Evolutionary conservation across 352 stramenopile genomes (phyloP), one percentile per base, ranked within the genome.

Genomic region (Globisporangium megalacanthum): DNA sequence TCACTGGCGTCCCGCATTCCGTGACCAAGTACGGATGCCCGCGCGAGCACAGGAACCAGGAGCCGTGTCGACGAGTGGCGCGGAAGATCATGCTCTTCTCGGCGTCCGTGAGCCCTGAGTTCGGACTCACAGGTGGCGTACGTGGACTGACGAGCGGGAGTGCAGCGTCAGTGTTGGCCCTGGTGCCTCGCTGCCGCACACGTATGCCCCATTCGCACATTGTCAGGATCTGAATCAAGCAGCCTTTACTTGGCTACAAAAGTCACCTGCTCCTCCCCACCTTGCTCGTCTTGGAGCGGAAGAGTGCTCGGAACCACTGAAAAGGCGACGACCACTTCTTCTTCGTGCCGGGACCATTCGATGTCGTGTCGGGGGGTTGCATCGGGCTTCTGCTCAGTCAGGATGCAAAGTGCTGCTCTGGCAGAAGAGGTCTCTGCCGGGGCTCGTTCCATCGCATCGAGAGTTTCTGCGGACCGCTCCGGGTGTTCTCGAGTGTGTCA

Each of bases 1-100:
- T 52, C 20, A 70, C 7, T 13, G 68, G 68, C 19, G 65, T 58
- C 17, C 68, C 68, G 39, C 68, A 75, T 35, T 59, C 64, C 31
- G 57, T 68, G 25, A 75, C 64, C 11, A 75, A 55, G 45, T 75
- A 75, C 35, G 68, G 68, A 50, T 75, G 68, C 39, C 60, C 54
- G 29, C 57, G 36, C 1, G 37, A n/a, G 20, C 68, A 75, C 45
- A 62, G 42, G 56, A 70, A 72, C 68, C 68, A 75, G 19, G 50
- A 46, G 17, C 64, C 64, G n/a, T 53, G 19, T 2, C 52, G 36
- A 1, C 33, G 55, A 0, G 52, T 64, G 4, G 68, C 61, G 4
- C 36, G 56, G 35, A 52, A 58, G 58, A 75, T 61, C 68, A 75
- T 75, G 13, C 41, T 22, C 54, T 70, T 70, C 45, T 75, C 68